These are phyloP conservation scores for Fusarium armeniacum DNA, from an alignment of 2,329 filamentous ascomycete genomes.

Conservation along the genomic window DNA sequence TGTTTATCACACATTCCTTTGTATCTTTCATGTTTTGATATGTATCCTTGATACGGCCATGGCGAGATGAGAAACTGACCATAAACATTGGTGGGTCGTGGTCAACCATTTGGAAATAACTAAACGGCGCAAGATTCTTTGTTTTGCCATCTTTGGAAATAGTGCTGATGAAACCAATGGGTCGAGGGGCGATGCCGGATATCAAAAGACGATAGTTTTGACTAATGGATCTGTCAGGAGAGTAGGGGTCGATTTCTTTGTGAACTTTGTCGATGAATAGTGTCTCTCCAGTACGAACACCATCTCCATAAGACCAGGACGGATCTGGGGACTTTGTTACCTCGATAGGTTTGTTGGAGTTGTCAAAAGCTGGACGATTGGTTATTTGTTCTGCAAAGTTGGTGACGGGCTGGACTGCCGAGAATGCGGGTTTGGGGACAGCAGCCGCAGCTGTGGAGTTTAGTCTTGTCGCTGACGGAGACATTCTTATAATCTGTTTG, in stretches of 20 bases:
- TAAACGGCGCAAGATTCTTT: conserved; percentile 87
- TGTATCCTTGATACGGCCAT: conserved; percentile 78
- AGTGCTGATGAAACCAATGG: conserved; percentile 74
- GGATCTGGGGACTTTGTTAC: conserved; percentile 57
- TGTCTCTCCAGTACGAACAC: conserved; percentile 44
- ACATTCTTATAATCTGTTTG: neutral
- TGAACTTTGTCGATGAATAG: conserved; percentile 59
- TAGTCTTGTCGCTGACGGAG: conserved; percentile 12
- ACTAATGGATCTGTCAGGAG: conserved; percentile 72
- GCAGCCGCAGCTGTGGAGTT: conserved; percentile 31
- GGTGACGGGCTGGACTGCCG: conserved; percentile 43
- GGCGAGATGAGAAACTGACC: conserved; percentile 63
- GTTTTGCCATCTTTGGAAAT: conserved; percentile 68
- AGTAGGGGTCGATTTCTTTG: conserved; percentile 83
- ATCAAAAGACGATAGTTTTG: conserved; percentile 92
- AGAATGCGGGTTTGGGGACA: conserved; percentile 35
- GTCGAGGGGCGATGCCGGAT: conserved; percentile 81
- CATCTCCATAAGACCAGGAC: conserved; percentile 62
- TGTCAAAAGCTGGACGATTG: conserved; percentile 47
- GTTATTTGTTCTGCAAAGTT: conserved; percentile 47
- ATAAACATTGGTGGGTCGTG: conserved; percentile 90
- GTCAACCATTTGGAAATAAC: conserved; percentile 85
- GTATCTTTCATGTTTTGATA: conserved; percentile 79
- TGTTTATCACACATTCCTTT: conserved; percentile 85
- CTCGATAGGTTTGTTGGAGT: conserved; percentile 38